Conservation (phyloP, 2,329 filamentous ascomycete species). For the Fusarium palustre region DNA sequence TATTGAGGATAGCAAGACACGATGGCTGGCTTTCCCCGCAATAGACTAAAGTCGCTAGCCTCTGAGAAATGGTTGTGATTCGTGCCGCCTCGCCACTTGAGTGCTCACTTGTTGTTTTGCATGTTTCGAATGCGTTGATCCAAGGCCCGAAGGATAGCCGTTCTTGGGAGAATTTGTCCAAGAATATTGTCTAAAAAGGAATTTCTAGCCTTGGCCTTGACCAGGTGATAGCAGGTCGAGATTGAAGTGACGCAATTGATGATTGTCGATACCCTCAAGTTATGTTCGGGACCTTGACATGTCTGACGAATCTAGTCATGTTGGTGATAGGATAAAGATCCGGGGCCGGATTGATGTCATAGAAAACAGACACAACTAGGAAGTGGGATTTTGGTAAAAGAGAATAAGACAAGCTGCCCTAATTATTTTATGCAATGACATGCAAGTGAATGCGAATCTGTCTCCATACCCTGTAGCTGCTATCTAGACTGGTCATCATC, state of each 20-base stretch:
- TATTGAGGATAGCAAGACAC: slow-evolving; percentile 6
- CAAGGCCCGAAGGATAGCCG: not conserved
- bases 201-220: not conserved
- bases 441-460: not conserved
- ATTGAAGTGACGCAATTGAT: not conserved
- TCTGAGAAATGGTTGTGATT: not conserved
- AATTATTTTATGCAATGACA: no score
- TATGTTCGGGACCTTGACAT: no score
- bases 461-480: not conserved
- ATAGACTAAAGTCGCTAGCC: not conserved
- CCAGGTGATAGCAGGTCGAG: not conserved
- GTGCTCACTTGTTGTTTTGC: not conserved
- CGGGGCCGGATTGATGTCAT: accelerated
- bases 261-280: accelerated
- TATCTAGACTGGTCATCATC: not conserved
- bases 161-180: not conserved
- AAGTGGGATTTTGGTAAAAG: not conserved
- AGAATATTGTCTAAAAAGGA: not conserved
- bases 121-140: not conserved
- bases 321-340: not conserved
- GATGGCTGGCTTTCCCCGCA: not conserved
- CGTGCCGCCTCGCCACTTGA: slow-evolving; percentile 3
- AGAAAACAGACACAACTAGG: not conserved
- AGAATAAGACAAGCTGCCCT: not conserved
- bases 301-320: no score